Conservation (phyloP, 2,329 filamentous ascomycete genomes). For the Neoascochyta sp. region DNA sequence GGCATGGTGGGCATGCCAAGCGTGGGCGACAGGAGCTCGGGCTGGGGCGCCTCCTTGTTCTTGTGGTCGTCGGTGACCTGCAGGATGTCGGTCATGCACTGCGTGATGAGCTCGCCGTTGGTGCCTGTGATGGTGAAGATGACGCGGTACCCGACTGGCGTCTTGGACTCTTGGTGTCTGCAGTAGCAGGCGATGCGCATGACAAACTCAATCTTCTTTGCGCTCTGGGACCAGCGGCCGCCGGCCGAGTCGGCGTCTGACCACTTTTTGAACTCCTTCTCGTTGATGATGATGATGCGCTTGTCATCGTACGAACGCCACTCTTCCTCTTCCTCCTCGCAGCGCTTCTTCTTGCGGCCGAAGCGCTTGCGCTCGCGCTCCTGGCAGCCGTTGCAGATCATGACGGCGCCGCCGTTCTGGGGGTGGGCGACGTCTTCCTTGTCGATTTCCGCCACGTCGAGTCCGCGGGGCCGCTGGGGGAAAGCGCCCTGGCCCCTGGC, state of each 20-base stretch:
- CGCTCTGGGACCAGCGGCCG: conserved; percentile 27
- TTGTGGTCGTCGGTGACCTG: conserved; percentile 99
- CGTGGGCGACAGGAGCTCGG: conserved; percentile 18
- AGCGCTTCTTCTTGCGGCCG: conserved; percentile 89
- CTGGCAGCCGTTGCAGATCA: conserved; percentile 89
- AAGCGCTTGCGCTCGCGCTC: conserved; percentile 86
- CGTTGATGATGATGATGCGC: conserved; percentile 41
- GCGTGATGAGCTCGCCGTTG: conserved; percentile 70
- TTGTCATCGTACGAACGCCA: conserved; percentile 57
- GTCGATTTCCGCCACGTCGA: conserved; percentile 44
- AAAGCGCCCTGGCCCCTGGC: conserved; percentile 48
- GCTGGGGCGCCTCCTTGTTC: conserved; percentile 44
- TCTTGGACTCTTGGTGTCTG: conserved; percentile 88
- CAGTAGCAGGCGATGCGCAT: conserved; percentile 99
- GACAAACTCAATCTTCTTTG: conserved; percentile 75
- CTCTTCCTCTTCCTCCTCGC: conserved; percentile 77
- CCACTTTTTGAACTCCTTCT: conserved; percentile 37
- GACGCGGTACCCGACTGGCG: conserved; percentile 70
- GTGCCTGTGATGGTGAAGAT: conserved; percentile 93
- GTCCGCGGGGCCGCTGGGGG: conserved; percentile 32
- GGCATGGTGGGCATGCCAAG: conserved; percentile 19
- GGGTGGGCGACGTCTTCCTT: conserved; percentile 67
- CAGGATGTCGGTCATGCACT: conserved; percentile 73
- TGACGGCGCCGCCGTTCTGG: conserved; percentile 86
- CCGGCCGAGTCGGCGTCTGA: conserved; percentile 23